A percentile compares a stretch with the other conserved stretches of the same genome.
phyloP scores from a whole-genome alignment of 805 yeast genomes.

The Candida maris region DNA sequence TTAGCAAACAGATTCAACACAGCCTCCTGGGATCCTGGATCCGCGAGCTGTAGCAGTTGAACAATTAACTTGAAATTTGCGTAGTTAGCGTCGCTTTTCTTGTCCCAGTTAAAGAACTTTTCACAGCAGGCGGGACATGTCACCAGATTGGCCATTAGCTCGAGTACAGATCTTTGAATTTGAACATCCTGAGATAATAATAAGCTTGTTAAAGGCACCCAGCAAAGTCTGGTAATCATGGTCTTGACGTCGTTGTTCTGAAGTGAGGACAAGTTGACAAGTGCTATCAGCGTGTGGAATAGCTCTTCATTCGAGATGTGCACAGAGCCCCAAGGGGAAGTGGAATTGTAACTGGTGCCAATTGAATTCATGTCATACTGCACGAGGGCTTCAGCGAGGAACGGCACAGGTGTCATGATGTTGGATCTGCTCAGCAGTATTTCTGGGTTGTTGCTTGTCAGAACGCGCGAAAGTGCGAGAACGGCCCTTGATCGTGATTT shows the following conservation, averaged over 20 bases:
- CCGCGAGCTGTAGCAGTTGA: slow-evolving; percentile 37
- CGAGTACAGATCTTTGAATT: slow-evolving; percentile 46
- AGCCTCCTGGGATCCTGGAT: slow-evolving; percentile 37
- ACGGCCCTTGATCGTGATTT: slow-evolving; percentile 34
- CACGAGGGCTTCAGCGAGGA: slow-evolving; percentile 45
- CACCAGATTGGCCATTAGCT: slow-evolving; percentile 45
- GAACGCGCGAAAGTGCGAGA: slow-evolving; percentile 41
- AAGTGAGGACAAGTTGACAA: slow-evolving; percentile 48
- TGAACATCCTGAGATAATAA: slow-evolving; percentile 35
- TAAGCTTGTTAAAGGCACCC: slow-evolving; percentile 34
- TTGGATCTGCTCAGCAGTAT: slow-evolving; percentile 39
- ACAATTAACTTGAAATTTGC: slow-evolving; percentile 40
- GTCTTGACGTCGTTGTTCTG: slow-evolving; percentile 33
- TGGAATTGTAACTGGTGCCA: slow-evolving; percentile 18
- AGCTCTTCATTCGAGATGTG: slow-evolving; percentile 33
- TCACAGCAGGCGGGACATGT: slow-evolving; percentile 39
- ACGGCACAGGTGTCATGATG: slow-evolving; percentile 42
- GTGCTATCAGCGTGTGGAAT: slow-evolving; percentile 43
- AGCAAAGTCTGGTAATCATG: slow-evolving; percentile 32
- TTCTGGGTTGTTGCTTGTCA: slow-evolving; percentile 42
- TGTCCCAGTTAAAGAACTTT: slow-evolving; percentile 53
- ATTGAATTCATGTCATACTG: slow-evolving; percentile 31
- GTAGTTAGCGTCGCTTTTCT: slow-evolving; percentile 31
- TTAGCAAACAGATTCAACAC: slow-evolving; percentile 32
- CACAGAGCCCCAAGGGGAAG: slow-evolving; percentile 12